Base-by-base conservation (phyloP, 495 filamentous ascomycete species). In the Diplogelasinospora grovesii region DNA sequence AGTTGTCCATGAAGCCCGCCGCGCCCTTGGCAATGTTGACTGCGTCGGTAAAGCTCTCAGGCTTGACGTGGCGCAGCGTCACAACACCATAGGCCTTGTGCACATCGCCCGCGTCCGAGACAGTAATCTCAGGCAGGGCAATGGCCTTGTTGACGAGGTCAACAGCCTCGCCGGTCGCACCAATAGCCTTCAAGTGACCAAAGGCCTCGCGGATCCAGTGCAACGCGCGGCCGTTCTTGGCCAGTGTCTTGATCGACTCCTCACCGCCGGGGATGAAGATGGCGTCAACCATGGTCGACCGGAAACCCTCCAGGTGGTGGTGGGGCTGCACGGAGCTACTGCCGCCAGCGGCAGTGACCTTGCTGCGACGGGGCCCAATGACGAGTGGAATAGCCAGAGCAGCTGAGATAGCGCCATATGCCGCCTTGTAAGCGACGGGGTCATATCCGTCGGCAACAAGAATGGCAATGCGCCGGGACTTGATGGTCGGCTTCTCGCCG, bases 201-300 rank as follows among this genome's bases (percentile, higher is more conserved):
- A 89, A 93, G 0, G 86, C 80, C 61, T 93, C 86, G 41, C 86
- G 75, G 16, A 94, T 66, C 84, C 83, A 94, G 65, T 89, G 83
- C 37, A 86, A 64, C 2, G 83, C 85, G 15, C 87, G 76, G 4
- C 89, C 88, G 40, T 77, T 86, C 64, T 79, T 79, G 24, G 72
- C 60, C 4, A 94, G 70, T 1, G 70, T 70, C 32, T 61, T 52
- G 14, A 71, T 45, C 9, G 83, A 71, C 39, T 86, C 69, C 0
- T 71, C 68, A 0, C 86, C 87, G 13, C 86, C 85, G 13, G 86
- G 85, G 14, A 94, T 68, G 54, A 88, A 89, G 21, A 87, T 56
- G 1, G 86, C 79, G 54, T 95, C 89, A 48, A 94, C 90, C 65
- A 94, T 75, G 3, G 86, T 94, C 3, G 80, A 86, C 25, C 87